Evolutionary conservation across 768 basidiomycete species (phyloP).

Genomic region (Ramaria sp.): DNA sequence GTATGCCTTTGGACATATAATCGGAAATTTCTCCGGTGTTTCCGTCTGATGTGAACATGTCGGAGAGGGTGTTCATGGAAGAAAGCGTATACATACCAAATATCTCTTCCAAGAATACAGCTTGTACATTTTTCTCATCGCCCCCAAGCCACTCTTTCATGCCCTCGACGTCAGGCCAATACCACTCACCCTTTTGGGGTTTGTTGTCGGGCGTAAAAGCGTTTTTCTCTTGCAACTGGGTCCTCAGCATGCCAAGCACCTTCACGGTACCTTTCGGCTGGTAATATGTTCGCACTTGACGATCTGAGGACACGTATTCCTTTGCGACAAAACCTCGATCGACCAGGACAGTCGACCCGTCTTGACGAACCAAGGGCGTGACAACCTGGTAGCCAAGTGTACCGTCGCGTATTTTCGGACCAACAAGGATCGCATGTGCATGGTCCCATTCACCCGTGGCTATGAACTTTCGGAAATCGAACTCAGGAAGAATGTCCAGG

Average conservation of each 20-base stretch:
- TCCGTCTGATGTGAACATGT: slow-evolving; percentile 50
- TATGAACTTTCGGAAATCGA: slow-evolving; percentile 77
- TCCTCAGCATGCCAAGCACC: slow-evolving; percentile 80
- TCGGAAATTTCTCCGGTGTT: slow-evolving; percentile 64
- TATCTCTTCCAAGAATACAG: slow-evolving; percentile 84
- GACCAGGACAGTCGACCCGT: slow-evolving; percentile 79
- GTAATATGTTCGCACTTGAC: neutral
- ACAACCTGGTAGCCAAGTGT: slow-evolving; percentile 79
- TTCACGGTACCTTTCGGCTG: slow-evolving; percentile 44
- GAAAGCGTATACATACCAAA: slow-evolving; percentile 50
- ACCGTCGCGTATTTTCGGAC: slow-evolving; percentile 85
- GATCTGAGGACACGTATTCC: slow-evolving; percentile 32
- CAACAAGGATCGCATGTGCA: slow-evolving; percentile 65
- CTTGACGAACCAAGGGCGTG: slow-evolving; percentile 71
- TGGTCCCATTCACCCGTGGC: slow-evolving; percentile 74
- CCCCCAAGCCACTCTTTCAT: slow-evolving; percentile 78
- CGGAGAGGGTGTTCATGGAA: neutral
- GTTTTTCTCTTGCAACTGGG: slow-evolving; percentile 56
- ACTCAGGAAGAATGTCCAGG: slow-evolving; percentile 74
- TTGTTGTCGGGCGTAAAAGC: slow-evolving; percentile 84
- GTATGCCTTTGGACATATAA: slow-evolving; percentile 58
- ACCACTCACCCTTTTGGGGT: slow-evolving; percentile 75
- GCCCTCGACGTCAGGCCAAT: slow-evolving; percentile 76
- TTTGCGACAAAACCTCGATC: slow-evolving; percentile 83
- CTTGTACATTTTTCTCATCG: slow-evolving; percentile 60